A percentile compares a stretch with the other conserved stretches of the same genome.
Conservation (phyloP, 352 stramenopile species). For the Globisporangium viniferum region DNA sequence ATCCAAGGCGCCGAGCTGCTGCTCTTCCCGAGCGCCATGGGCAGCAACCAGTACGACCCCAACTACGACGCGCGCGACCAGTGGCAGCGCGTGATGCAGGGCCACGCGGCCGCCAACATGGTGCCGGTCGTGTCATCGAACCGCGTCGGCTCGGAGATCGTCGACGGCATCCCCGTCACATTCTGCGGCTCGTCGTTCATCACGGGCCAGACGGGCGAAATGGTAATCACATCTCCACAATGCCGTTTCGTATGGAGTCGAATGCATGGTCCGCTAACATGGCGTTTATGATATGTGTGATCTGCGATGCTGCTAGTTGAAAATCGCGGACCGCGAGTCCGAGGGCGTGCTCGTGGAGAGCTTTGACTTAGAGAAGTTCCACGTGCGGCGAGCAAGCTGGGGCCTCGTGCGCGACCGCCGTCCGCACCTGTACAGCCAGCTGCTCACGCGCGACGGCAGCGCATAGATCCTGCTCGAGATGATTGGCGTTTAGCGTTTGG, state of each 20-base stretch:
- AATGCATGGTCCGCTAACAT: not conserved
- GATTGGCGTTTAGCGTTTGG: not conserved
- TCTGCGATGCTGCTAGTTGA: slow-evolving; percentile 40
- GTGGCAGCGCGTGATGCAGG: slow-evolving; percentile 92
- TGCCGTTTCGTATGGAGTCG: not conserved
- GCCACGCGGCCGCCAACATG: slow-evolving; percentile 88
- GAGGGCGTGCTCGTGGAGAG: slow-evolving; percentile 86
- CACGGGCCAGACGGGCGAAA: slow-evolving; percentile 87
- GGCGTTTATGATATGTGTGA: not conserved
- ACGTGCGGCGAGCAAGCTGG: slow-evolving; percentile 83
- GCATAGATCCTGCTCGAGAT: slow-evolving; percentile 5
- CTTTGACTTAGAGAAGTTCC: slow-evolving; percentile 85
- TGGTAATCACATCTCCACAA: slow-evolving; percentile 38
- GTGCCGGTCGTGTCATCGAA: slow-evolving; percentile 90
- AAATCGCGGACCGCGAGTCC: slow-evolving; percentile 83
- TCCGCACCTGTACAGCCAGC: slow-evolving; percentile 74
- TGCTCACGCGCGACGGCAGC: slow-evolving; percentile 81
- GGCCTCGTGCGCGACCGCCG: slow-evolving; percentile 85
- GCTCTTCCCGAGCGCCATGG: slow-evolving; percentile 79
- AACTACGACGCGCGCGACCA: slow-evolving; percentile 85
- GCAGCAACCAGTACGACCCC: slow-evolving; percentile 86
- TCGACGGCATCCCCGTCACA: slow-evolving; percentile 80
- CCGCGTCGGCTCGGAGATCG: slow-evolving; percentile 80
- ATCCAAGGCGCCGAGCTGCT: slow-evolving; percentile 88
- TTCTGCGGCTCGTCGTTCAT: slow-evolving; percentile 93